phyloP scores from a whole-genome alignment of 2,329 filamentous ascomycete genomes.

The Neopestalotiopsis clavispora region DNA sequence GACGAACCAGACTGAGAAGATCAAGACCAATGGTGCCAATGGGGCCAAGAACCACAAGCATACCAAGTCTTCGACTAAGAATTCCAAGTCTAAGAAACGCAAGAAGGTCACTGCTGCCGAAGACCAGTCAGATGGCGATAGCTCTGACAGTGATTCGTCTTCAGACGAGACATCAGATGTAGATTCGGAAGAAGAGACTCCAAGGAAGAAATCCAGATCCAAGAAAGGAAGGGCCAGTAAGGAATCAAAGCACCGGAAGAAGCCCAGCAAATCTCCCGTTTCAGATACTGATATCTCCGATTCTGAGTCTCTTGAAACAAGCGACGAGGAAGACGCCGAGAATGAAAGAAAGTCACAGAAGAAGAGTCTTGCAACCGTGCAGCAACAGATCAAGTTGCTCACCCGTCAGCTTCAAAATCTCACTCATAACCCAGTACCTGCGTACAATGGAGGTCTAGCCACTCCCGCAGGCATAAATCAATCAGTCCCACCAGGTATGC shows the following conservation, averaged over 20 bases:
- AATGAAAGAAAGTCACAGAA: conserved; percentile 6
- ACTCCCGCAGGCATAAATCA: neutral
- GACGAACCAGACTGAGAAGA: conserved; percentile 19
- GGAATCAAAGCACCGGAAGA: conserved; percentile 32
- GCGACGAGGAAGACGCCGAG: neutral
- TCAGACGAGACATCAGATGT: neutral
- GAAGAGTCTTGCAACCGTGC: conserved; percentile 17
- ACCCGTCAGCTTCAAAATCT: conserved; percentile 32
- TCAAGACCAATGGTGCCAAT: neutral
- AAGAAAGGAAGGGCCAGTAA: conserved; percentile 32
- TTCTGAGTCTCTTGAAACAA: conserved; percentile 5
- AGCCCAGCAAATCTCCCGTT: conserved; percentile 25
- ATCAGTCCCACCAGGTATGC: too few relatives aligned
- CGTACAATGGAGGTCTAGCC: neutral
- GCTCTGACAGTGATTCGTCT: conserved; percentile 10
- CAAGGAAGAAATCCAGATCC: neutral
- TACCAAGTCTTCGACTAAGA: neutral
- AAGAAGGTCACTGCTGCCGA: conserved; percentile 26
- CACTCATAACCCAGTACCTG: conserved; percentile 18
- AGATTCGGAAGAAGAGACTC: neutral
- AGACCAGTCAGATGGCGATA: conserved; percentile 13
- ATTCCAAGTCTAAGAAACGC: conserved; percentile 26
- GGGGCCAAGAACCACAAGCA: neutral
- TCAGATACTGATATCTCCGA: conserved; percentile 24
- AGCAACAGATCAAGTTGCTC: conserved; percentile 29